Base-by-base conservation (phyloP, 2,329 filamentous ascomycete species). In the Aureobasidium sp. region DNA sequence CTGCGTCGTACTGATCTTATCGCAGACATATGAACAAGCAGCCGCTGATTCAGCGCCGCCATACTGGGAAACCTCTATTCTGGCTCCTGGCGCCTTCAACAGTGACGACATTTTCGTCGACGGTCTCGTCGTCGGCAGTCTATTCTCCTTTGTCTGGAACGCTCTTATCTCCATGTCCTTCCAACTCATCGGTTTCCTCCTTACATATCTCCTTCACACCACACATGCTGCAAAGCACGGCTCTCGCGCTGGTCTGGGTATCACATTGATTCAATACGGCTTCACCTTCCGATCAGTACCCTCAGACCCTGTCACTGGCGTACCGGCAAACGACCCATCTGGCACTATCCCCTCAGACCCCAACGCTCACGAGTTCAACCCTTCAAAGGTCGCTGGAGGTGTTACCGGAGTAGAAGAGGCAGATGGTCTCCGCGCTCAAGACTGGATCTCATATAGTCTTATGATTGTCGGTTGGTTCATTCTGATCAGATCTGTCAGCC, bases 391-490 rank as follows among this genome's bases (percentile, higher is more conserved):
- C 0, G 78, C 79, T 3, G 78, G 78, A 35, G 74, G 69, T 42
- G 70, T 72, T 15, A 64, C 69, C 1, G 68, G 60, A 68, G 71
- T 59, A 68, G 72, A 58, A 68, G 42, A 45, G 11, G 29, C 56
- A 14, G 79, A 79, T 7, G 82, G 84, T 39, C 84, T 96, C 45
- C 84, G 82, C 6, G 87, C 87, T 57, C 87, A 83, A 66, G 92
- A 97, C 72, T 97, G 90, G 90, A 79, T 96, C 65, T 90, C 91
- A 12, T 99, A 97, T 70, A 80, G 89, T 17, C 76, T 99, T 52
- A 99, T 99, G 94, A 90, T 99, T 71, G 88, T 96, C 1, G 94
- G 94, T 5, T 99, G 94, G 94, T 97, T 97, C 71, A 91, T 99
- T 65, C 79, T 99, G 65, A 97, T 99, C 71, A 85, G 92, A 74